Conservation (phyloP, 495 filamentous ascomycete genomes). For the Parathielavia hyrcaniae region DNA sequence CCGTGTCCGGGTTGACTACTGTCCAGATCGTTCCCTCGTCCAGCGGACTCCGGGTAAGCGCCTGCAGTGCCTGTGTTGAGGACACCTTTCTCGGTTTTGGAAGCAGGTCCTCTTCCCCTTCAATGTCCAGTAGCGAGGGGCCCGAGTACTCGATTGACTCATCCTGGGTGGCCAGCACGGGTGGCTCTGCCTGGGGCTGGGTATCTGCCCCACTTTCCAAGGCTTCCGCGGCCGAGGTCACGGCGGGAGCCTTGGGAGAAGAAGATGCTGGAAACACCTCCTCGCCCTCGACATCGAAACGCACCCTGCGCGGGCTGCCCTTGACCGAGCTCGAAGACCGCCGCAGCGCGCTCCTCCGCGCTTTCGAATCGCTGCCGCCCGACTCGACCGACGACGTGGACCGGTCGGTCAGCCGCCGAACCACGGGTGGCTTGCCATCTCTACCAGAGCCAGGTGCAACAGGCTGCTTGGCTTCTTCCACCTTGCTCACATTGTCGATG, state of each 20-base stretch:
- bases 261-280: slow-evolving; percentile 46
- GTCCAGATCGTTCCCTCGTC: slow-evolving; percentile 42
- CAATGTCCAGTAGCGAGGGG: slow-evolving; percentile 31
- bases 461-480: slow-evolving; percentile 28
- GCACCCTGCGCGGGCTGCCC: slow-evolving; percentile 48
- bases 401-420: slow-evolving; percentile 31
- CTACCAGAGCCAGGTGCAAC: not conserved
- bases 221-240: slow-evolving; percentile 1
- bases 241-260: slow-evolving; percentile 33
- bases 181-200: slow-evolving; percentile 21
- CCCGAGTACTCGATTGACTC: slow-evolving; percentile 24
- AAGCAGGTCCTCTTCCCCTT: slow-evolving; percentile 37
- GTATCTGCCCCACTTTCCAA: slow-evolving; percentile 19
- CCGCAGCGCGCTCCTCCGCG: slow-evolving; percentile 46
- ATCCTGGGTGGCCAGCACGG: slow-evolving; percentile 20
- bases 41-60: slow-evolving; percentile 39
- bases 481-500: slow-evolving; percentile 24
- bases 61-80: slow-evolving; percentile 42
- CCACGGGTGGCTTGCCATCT: slow-evolving; percentile 15
- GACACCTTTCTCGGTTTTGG: slow-evolving; percentile 42
- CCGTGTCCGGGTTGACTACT: slow-evolving; percentile 34
- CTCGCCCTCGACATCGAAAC: slow-evolving; percentile 48
- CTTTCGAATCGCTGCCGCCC: slow-evolving; percentile 36
- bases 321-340: slow-evolving; percentile 43
- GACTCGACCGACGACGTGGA: slow-evolving; percentile 41